Evolutionary conservation across 1,284 basidiomycete species (phyloP), one percentile per base, ranked within the genome.

Genomic region (Agaricales sp.): DNA sequence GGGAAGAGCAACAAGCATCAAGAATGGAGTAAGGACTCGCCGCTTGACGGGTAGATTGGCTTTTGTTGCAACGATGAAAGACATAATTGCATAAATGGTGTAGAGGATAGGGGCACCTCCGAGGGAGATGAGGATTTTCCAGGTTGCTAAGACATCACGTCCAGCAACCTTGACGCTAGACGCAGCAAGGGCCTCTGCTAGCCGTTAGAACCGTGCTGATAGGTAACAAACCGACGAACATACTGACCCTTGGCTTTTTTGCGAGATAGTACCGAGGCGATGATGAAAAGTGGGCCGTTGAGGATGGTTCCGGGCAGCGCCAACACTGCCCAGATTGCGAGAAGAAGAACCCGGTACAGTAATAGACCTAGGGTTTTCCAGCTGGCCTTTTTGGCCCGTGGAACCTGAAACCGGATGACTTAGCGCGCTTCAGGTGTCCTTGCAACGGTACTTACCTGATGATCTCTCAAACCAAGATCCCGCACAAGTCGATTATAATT

Each of bases 61-160:
- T 58, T 80, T 84, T 60, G 83, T 77, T 1, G 86, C 88, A 48
- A 94, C 66, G 23, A 83, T 60, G 16, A 88, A 89, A 8, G 92
- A 91, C 26, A 94, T 60, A 58, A 87, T 67, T 25, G 90, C 89
- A 66, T 96, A 97, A 56, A 87, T 67, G 4, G 77, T 66, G 69
- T 99, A 99, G 25, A 99, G 70, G 4, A 96, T 68, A 4, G 96
- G 95, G 4, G 92, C 87, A 35, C 92, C 73, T 19, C 87, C 96
- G 47, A 99, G 73, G 11, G 92, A 95, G 49, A 99, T 94, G 44
- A 99, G 77, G 24, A 99, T 83, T 65, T 99, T 99, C 96, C 96
- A 99, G 2, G 94, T 94, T 0, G 93, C 96, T 14, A 99, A 72
- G 12, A 99, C 96, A 63, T 99, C 96, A 46, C 91, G 80, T 22